Base-by-base conservation (phyloP, 176 grass and related monocot genomes). In the Pontederia crassipes region DNA sequence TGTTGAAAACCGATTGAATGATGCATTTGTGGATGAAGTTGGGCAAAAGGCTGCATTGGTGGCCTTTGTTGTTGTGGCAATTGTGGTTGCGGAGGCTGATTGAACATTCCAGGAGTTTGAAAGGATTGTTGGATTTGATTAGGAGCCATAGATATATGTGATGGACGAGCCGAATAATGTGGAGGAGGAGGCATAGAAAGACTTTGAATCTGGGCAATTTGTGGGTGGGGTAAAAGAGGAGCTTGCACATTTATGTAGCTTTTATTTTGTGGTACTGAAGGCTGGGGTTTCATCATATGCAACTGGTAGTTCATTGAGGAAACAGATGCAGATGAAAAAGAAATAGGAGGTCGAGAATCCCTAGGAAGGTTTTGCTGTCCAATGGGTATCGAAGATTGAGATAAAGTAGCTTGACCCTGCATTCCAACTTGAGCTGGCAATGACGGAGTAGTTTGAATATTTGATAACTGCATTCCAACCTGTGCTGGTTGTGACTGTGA, bases 41-140 rank as follows among this genome's bases (percentile, higher is more conserved):
- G 82, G 50, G 65, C 11, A 62, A 78, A 83, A n/a, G 87, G 49
- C 17, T 77, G 87, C 87, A 82, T 80, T 54, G 81, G 83, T 74
- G 78, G 88, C 77, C 94, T 83, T 61, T 78, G 85, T 52, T 89
- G 72, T 52, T 81, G 85, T 20, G 88, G 87, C 75, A 91, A 69
- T 28, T 81, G 76, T 61, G 85, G 94, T 68, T 82, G 93, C 47
- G 85, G 58, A 52, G 69, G 81, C 64, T 89, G 94, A 75, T 89
- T 98, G 71, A 79, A 85, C 16, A 83, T 67, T 78, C 70, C 87
- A 75, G 73, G 76, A 80, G 48, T 86, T 73, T 90, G 87, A 69
- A 90, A 65, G 52, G 79, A 51, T 62, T 86, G 82, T 12, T 86
- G 87, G 69, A 58, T 55, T 46, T 85, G 75, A 59, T 66, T 72